Evolutionary conservation across 2,329 filamentous ascomycete genomes (phyloP), one percentile per base, ranked within the genome.

Genomic region (Geoglossum cookeanum): DNA sequence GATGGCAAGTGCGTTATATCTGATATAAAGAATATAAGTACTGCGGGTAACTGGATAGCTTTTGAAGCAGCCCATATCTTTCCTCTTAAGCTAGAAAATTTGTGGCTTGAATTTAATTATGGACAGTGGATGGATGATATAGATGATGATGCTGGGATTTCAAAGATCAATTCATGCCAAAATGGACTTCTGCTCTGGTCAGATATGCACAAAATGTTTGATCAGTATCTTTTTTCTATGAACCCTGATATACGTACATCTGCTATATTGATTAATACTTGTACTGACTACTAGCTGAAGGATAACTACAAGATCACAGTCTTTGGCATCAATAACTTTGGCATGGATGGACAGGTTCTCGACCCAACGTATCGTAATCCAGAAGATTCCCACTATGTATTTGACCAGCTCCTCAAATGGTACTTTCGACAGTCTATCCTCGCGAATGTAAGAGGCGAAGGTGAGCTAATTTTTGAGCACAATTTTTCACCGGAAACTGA

Each of bases 1-100:
- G 63, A 64, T 58, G 53, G 56, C 8, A 59, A 57, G 55, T 65
- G 62, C 47, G 60, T 65, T 9, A 59, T 65, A 58, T 59, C 61
- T 8, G 62, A 60, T 15, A 22, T 52, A 22, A 57, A 59, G 27
- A 64, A 63, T 53, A 13, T 1, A 35, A 35, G 49, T 32, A 51
- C 59, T 4, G 29, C 27, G 42, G 53, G 47, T 1, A 53, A 33
- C 47, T 62, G 61, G 63, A 42, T 39, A 49, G 47, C 44, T 4
- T 65, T 63, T 55, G 60, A 65, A 47, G 60, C 61, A 27, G 61
- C 60, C 1, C 63, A 65, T 65, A 52, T 64, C 13, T 66, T 65
- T 53, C 64, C 64, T 15, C 59, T 65, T 17, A 52, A 62, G 11
- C 39, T 44, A 22, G 60, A 64, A 55, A 62, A 44, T 53, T 17